Conservation (phyloP, 2,329 filamentous ascomycete genomes). For the Botrytis pseudocinerea region DNA sequence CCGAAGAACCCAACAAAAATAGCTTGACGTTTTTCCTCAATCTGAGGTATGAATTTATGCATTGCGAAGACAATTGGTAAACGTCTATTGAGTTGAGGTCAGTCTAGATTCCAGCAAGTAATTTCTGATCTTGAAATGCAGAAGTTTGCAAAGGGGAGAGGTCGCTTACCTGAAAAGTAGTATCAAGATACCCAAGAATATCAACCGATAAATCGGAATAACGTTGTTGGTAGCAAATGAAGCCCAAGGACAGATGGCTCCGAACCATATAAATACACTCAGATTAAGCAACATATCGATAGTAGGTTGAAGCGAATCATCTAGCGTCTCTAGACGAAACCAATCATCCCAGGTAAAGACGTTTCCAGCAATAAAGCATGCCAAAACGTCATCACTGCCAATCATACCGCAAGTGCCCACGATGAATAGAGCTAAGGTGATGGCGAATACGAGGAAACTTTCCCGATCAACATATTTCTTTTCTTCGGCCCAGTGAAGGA, state of each 20-base stretch:
- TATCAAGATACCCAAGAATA: conserved; percentile 73
- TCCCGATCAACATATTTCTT: conserved; percentile 60
- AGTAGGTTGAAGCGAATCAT: conserved; percentile 90
- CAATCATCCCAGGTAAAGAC: conserved; percentile 91
- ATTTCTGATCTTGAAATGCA: not conserved
- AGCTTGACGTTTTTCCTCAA: conserved; percentile 72
- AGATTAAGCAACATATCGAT: conserved; percentile 90
- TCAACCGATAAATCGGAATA: conserved; percentile 71
- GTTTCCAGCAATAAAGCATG: conserved; percentile 91
- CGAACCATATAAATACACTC: conserved; percentile 87
- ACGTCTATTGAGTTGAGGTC: conserved; percentile 45
- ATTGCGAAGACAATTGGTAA: conserved; percentile 74
- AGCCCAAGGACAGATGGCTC: conserved; percentile 79
- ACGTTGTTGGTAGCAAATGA: conserved; percentile 66
- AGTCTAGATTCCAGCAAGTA: conserved; percentile 6
- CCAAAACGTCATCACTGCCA: conserved; percentile 85
- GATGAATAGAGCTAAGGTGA: conserved; percentile 83
- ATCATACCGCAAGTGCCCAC: conserved; percentile 89
- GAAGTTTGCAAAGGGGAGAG: not conserved
- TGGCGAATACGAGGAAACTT: conserved; percentile 56
- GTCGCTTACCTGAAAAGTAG: conserved; percentile 61
- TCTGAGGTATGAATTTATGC: conserved; percentile 76
- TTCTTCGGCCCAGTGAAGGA: conserved; percentile 82
- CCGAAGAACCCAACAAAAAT: conserved; percentile 91
- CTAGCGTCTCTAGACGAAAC: conserved; percentile 85